phyloP scores from a whole-genome alignment of 768 basidiomycete species.

The Termitomyces sp. region DNA sequence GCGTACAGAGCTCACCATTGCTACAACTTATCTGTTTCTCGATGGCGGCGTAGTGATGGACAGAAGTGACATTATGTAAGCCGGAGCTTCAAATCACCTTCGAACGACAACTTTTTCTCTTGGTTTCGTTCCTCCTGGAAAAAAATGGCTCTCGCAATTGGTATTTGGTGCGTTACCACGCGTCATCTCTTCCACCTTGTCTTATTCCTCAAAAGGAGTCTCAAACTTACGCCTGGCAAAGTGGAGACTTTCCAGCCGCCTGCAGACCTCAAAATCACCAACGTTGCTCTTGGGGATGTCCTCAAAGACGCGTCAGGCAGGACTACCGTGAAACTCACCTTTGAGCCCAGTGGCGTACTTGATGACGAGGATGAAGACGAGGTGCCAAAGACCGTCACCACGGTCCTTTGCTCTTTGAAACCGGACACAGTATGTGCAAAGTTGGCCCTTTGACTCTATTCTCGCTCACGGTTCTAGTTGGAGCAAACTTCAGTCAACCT shows the following conservation, averaged over 20 bases:
- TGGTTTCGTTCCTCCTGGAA: constrained; percentile 4
- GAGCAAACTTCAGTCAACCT: constrained; percentile 75
- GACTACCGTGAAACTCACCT: constrained; percentile 67
- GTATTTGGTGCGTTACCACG: constrained; percentile 56
- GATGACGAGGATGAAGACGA: constrained; percentile 44
- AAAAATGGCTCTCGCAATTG: constrained; percentile 58
- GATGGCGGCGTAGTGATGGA: neutral
- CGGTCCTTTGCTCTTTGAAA: constrained; percentile 75
- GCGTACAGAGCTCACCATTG: constrained; percentile 45
- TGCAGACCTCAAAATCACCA: constrained; percentile 76
- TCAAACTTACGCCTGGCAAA: constrained; percentile 55
- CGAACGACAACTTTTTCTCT: constrained; percentile 14
- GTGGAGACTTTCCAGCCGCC: constrained; percentile 55
- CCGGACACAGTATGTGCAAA: constrained; percentile 64
- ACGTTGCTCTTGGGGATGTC: constrained; percentile 75
- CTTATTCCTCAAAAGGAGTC: constrained; percentile 47
- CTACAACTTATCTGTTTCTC: constrained; percentile 11
- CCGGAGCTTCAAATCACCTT: constrained; percentile 46
- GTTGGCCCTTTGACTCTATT: neutral
- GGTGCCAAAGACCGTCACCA: constrained; percentile 32
- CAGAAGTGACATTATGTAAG: constrained; percentile 13
- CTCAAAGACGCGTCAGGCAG: constrained; percentile 58
- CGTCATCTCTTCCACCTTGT: constrained; percentile 15
- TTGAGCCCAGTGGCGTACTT: constrained; percentile 32
- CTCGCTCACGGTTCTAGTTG: constrained; percentile 40